Percentiles rank a stretch among this genome's conserved stretches.
Evolutionary conservation across 495 filamentous ascomycete species (phyloP).

Genomic region (Aspergillus incahuasiensis): DNA sequence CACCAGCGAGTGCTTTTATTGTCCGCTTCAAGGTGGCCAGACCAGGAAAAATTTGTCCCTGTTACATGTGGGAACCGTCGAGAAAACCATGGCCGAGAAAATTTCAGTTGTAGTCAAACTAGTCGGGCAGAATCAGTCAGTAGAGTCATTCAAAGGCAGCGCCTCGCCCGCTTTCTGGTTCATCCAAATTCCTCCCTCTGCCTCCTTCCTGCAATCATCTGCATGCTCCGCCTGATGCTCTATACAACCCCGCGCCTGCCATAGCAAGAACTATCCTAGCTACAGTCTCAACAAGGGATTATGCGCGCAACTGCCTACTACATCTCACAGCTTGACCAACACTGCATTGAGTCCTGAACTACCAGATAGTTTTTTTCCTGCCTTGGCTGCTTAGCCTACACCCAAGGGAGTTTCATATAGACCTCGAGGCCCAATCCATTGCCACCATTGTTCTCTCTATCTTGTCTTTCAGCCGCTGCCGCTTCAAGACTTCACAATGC

Average conservation of each 20-base stretch:
- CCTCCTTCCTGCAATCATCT: constrained; percentile 3
- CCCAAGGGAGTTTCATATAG: background rate
- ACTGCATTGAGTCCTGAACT: constrained; percentile 30
- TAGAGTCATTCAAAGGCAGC: constrained; percentile 24
- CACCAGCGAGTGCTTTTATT: constrained; percentile 10
- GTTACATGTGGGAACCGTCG: constrained; percentile 23
- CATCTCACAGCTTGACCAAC: constrained; percentile 22
- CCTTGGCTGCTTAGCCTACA: background rate
- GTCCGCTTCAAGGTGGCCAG: constrained; percentile 21
- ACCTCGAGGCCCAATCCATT: background rate
- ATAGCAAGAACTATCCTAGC: background rate
- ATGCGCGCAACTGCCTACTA: constrained; percentile 26
- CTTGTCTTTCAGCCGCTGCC: constrained; percentile 1
- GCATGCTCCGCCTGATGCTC: background rate
- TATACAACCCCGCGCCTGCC: constrained; percentile 4
- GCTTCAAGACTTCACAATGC: constrained; percentile 28
- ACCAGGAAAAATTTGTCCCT: constrained; percentile 22
- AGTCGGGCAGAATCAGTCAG: background rate
- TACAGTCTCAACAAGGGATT: constrained; percentile 14
- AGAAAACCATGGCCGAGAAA: constrained; percentile 14
- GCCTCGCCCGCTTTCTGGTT: constrained; percentile 17
- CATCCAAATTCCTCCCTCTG: background rate
- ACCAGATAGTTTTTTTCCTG: background rate
- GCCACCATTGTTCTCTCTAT: background rate
- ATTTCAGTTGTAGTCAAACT: constrained; percentile 9